Percentiles rank a stretch among this genome's conserved stretches.
These are phyloP conservation scores for Citrullus mucosospermus DNA, from an alignment of 306 rosid genomes.

Conservation along the genomic window DNA sequence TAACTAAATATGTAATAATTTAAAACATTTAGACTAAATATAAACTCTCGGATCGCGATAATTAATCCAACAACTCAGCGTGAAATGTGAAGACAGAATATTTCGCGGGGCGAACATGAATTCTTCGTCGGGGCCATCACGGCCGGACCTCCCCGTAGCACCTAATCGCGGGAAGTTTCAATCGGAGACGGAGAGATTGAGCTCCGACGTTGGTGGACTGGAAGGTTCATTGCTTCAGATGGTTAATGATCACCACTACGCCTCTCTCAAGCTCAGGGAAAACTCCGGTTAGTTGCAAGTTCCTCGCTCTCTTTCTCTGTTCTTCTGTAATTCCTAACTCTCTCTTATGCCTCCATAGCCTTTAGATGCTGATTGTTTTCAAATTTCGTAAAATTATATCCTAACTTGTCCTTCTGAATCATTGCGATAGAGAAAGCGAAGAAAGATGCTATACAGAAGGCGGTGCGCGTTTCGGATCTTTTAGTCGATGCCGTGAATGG, in stretches of 20 bases:
- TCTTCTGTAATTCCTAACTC: neutral
- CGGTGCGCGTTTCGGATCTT: conserved; percentile 49
- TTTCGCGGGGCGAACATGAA: neutral
- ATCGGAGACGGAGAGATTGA: conserved; percentile 11
- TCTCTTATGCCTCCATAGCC: neutral
- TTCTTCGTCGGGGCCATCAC: neutral
- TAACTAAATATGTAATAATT: too few species aligned
- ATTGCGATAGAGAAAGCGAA: conserved; percentile 46
- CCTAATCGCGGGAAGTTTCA: conserved; percentile 13
- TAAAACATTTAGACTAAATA: too few species aligned
- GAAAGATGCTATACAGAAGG: conserved; percentile 51
- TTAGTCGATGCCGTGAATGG: conserved; percentile 76
- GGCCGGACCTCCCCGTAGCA: conserved; percentile 10
- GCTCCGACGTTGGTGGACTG: conserved; percentile 24
- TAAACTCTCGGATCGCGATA: too few species aligned
- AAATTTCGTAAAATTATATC: neutral
- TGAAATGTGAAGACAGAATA: neutral
- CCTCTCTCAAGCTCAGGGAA: conserved; percentile 39
- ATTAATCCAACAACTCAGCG: neutral
- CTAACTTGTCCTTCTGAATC: neutral
- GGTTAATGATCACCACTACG: conserved; percentile 31
- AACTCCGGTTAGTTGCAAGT: conserved; percentile 28
- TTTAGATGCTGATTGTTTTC: neutral
- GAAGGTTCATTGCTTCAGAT: conserved; percentile 45
- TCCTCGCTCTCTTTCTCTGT: neutral